Percentiles rank a stretch among this genome's conserved stretches.
These are phyloP conservation scores for Sclerospora graminicola DNA, from an alignment of 352 stramenopile species.

Conservation along the genomic window DNA sequence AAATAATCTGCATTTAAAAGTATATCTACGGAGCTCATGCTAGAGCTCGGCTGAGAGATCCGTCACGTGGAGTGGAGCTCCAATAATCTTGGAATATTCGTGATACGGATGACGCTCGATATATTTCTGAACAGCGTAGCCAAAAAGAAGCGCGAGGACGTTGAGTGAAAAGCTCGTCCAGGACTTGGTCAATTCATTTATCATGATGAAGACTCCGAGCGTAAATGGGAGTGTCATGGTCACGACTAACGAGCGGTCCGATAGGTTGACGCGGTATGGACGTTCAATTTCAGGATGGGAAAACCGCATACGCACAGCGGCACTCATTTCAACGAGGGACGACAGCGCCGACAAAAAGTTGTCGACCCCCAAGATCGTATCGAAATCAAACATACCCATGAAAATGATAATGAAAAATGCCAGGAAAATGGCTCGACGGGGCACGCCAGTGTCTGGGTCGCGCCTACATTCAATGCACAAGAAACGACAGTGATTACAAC, in stretches of 20 bases:
- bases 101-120: constrained; percentile 56
- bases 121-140: constrained; percentile 49
- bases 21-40: no score
- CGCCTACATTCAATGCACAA: constrained; percentile 22
- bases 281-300: constrained; percentile 62
- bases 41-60: constrained; percentile 47
- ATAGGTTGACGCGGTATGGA: constrained; percentile 67
- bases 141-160: constrained; percentile 29
- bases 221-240: constrained; percentile 46
- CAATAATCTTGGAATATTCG: constrained; percentile 38
- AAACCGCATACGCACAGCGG: constrained; percentile 67
- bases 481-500: neutral
- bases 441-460: constrained; percentile 44
- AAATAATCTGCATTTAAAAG: no score
- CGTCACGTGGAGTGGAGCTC: constrained; percentile 20
- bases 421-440: constrained; percentile 53
- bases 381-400: constrained; percentile 74
- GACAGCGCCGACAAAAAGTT: constrained; percentile 73
- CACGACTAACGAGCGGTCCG: constrained; percentile 39
- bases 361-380: constrained; percentile 70
- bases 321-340: constrained; percentile 66
- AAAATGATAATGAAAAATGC: constrained; percentile 71
- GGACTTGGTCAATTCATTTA: constrained; percentile 78
- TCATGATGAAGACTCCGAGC: constrained; percentile 56
- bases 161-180: constrained; percentile 57